These are phyloP conservation scores for Epichloe brachyelytri DNA, from an alignment of 2,329 filamentous ascomycete species.

Conservation along the genomic window DNA sequence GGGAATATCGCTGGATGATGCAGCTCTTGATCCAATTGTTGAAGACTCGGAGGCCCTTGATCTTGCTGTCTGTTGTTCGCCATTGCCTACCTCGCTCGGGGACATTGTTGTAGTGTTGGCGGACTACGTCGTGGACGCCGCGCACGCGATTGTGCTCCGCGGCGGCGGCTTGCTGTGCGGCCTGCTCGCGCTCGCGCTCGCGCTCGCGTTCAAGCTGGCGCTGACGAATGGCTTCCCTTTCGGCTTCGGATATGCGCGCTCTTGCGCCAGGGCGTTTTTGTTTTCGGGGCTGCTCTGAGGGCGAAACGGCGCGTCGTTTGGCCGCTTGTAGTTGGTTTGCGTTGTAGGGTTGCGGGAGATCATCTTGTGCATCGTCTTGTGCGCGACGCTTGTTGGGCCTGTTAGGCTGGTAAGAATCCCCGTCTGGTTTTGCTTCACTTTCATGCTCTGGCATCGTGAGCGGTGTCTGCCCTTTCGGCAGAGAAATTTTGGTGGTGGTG, in stretches of 20 bases:
- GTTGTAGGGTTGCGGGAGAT: constrained; percentile 47
- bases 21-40: constrained; percentile 99
- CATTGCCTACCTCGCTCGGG: constrained; percentile 89
- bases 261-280: constrained; percentile 56
- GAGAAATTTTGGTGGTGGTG: not conserved
- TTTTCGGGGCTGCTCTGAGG: constrained; percentile 46
- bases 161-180: constrained; percentile 22
- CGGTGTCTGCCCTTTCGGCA: not conserved
- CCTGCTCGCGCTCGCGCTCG: constrained; percentile 32
- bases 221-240: constrained; percentile 54
- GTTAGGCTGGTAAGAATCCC: not conserved
- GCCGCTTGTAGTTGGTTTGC: constrained; percentile 44
- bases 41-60: constrained; percentile 86
- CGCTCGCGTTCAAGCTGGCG: constrained; percentile 45
- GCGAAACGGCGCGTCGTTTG: constrained; percentile 43
- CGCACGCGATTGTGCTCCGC: constrained; percentile 28
- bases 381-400: constrained; percentile 19
- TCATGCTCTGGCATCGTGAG: not conserved
- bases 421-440: not conserved
- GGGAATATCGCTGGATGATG: constrained; percentile 94
- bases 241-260: constrained; percentile 52
- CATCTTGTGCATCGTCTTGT: constrained; percentile 24
- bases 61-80: constrained; percentile 86
- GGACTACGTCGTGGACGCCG: constrained; percentile 69
- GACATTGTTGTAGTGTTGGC: constrained; percentile 90